phyloP scores from a whole-genome alignment of 495 filamentous ascomycete species.

The Bacidia rubella region DNA sequence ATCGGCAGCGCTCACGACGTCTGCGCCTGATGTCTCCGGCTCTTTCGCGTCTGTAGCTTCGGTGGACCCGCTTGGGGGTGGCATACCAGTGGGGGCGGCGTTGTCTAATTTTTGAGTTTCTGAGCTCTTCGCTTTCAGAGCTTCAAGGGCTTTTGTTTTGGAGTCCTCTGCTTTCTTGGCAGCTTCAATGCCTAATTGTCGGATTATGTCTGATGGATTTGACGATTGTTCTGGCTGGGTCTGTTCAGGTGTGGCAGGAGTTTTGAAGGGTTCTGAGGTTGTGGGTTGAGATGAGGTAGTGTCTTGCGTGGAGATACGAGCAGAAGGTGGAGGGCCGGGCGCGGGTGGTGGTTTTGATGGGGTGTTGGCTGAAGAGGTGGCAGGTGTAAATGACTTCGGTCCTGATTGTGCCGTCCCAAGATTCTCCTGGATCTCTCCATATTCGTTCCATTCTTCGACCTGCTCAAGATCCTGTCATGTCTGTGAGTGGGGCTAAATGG shows the following conservation, averaged over 20 bases:
- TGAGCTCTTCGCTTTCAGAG: not conserved
- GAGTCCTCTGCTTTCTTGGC: slow-evolving; percentile 43
- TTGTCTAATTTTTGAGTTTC: slow-evolving; percentile 12
- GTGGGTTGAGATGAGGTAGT: slow-evolving; percentile 16
- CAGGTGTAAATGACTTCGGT: slow-evolving; percentile 39
- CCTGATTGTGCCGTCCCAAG: slow-evolving; percentile 34
- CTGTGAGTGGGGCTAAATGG: too few relatives aligned
- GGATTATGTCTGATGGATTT: slow-evolving; percentile 33
- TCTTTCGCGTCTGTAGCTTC: slow-evolving; percentile 30
- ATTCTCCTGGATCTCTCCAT: slow-evolving; percentile 81
- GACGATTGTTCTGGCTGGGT: slow-evolving; percentile 11
- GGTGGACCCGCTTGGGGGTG: slow-evolving; percentile 14
- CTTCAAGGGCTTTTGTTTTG: slow-evolving; percentile 18
- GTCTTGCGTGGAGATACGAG: slow-evolving; percentile 22
- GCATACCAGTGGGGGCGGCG: slow-evolving; percentile 13
- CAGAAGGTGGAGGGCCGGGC: slow-evolving; percentile 26
- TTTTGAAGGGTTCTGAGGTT: not conserved
- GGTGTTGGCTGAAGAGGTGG: slow-evolving; percentile 23
- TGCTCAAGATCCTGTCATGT: slow-evolving; percentile 66
- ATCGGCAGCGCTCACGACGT: slow-evolving; percentile 14
- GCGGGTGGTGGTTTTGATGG: slow-evolving; percentile 18
- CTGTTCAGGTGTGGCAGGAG: slow-evolving; percentile 21
- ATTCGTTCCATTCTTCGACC: slow-evolving; percentile 98
- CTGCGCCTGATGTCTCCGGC: slow-evolving; percentile 16
- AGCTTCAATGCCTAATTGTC: slow-evolving; percentile 55